A percentile compares a stretch with the other conserved stretches of the same genome.
Conservation (phyloP, 257 asterid species). For the Petrea volubilis region DNA sequence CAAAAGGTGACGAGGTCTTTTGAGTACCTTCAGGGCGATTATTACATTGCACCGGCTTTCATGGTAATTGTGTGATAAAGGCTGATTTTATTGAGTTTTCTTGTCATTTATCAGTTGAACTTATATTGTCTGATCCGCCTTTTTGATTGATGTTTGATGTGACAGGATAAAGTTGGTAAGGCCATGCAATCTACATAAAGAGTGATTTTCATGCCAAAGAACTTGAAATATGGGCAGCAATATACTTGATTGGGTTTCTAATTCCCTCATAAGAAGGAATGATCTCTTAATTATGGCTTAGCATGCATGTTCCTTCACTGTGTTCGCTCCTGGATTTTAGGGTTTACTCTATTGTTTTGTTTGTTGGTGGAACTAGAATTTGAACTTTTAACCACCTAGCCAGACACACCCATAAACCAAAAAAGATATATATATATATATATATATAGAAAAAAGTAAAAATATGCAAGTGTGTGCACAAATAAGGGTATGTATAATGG, state of each 20-base stretch:
- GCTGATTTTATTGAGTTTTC: background rate
- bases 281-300: slow-evolving; percentile 2
- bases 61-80: slow-evolving; percentile 44
- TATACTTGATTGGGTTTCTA: slow-evolving; percentile 18
- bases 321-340: background rate
- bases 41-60: slow-evolving; percentile 82
- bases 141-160: slow-evolving; percentile 13
- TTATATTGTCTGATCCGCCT: background rate
- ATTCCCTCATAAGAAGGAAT: slow-evolving; percentile 19
- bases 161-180: slow-evolving; percentile 98
- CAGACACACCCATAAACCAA: too few species aligned
- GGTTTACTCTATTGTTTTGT: background rate
- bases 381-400: background rate
- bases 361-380: slow-evolving; percentile 10
- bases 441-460: too few species aligned
- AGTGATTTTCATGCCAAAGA: slow-evolving; percentile 9
- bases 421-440: too few species aligned
- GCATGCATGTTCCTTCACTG: slow-evolving; percentile 9
- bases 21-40: slow-evolving; percentile 90
- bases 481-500: background rate
- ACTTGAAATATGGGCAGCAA: slow-evolving; percentile 16
- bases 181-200: slow-evolving; percentile 26
- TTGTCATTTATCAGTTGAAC: background rate
- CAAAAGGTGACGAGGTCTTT: slow-evolving; percentile 93
- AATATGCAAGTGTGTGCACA: too few species aligned